phyloP scores from a whole-genome alignment of 225 moss, liverwort and hornwort genomes.

The Climacium dendroides region DNA sequence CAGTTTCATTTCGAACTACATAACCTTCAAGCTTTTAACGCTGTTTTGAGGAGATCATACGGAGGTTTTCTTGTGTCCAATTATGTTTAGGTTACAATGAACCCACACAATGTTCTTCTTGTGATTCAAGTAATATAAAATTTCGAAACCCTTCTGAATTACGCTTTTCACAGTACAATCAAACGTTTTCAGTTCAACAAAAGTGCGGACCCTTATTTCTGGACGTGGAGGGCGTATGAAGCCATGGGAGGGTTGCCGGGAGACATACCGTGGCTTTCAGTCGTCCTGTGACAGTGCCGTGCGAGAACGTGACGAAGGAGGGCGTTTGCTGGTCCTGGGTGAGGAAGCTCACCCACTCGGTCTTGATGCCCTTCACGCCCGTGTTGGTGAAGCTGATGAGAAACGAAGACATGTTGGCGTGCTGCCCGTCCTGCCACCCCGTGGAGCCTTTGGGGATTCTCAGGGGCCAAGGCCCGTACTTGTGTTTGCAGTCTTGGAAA shows the following conservation, averaged over 20 bases:
- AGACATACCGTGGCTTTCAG: neutral
- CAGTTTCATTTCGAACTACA: no score
- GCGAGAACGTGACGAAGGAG: conserved; percentile 16
- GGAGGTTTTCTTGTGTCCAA: neutral
- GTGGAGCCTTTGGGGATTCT: neutral
- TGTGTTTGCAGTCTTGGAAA: neutral
- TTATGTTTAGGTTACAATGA: neutral
- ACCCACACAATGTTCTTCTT: neutral
- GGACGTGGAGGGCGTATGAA: neutral
- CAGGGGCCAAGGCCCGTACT: conserved; percentile 26
- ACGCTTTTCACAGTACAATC: neutral
- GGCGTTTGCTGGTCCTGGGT: neutral
- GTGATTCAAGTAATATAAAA: neutral
- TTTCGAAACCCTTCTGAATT: neutral
- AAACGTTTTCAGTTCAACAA: neutral
- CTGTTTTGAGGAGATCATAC: neutral
- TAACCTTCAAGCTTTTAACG: neutral
- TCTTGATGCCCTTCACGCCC: conserved; percentile 27
- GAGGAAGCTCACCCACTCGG: conserved; percentile 20
- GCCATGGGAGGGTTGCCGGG: neutral
- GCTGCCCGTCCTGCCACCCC: conserved; percentile 27
- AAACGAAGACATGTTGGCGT: conserved; percentile 21
- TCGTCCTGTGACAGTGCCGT: conserved; percentile 19
- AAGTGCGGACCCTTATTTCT: neutral
- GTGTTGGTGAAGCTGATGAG: conserved; percentile 15